phyloP scores from a whole-genome alignment of 208 protist species.

The Leishmania major region DNA sequence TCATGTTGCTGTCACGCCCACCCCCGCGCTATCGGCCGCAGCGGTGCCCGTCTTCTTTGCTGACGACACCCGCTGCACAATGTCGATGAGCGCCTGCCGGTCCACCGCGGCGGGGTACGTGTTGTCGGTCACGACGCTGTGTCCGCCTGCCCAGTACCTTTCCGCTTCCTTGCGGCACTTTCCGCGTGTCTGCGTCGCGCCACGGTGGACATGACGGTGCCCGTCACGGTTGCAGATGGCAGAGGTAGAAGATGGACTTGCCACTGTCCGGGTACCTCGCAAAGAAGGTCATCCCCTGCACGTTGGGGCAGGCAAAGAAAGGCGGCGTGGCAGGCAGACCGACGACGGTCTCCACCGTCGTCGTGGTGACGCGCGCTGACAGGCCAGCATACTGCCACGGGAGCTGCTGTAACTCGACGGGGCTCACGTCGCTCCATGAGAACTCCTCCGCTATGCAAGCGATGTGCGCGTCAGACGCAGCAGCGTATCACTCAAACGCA shows the following conservation, averaged over 20 bases:
- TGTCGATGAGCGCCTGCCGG: conserved; percentile 58
- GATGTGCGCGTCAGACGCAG: conserved; percentile 9
- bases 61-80: conserved; percentile 32
- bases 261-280: conserved; percentile 86
- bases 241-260: conserved; percentile 90
- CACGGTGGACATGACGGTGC: conserved; percentile 83
- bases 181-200: conserved; percentile 71
- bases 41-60: background rate
- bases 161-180: conserved; percentile 60
- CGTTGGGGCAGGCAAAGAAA: conserved; percentile 13
- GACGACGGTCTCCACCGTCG: conserved; percentile 8
- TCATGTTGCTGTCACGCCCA: background rate
- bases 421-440: conserved; percentile 60
- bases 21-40: background rate
- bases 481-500: conserved; percentile 14
- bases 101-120: conserved; percentile 75
- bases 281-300: conserved; percentile 88
- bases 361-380: conserved; percentile 25
- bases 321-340: conserved; percentile 23
- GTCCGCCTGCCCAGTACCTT: conserved; percentile 49
- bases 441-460: conserved; percentile 5
- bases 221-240: conserved; percentile 77
- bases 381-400: conserved; percentile 55
- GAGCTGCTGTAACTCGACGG: conserved; percentile 45
- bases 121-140: conserved; percentile 92